Conservation (phyloP, 2,329 filamentous ascomycete species). For the Botrytis sinoallii region DNA sequence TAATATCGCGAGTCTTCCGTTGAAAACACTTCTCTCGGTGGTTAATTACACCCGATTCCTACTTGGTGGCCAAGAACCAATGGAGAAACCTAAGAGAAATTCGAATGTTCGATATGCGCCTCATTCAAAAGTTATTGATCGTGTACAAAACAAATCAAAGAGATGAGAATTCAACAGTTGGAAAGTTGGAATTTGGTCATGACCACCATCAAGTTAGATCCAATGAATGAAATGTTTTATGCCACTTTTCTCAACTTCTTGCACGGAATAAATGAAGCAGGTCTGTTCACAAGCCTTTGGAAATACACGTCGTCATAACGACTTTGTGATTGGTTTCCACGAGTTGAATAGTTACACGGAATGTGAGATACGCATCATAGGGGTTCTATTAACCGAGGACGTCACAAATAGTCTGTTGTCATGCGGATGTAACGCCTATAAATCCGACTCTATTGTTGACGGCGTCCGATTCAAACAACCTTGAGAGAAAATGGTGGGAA, state of each 20-base stretch:
- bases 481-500: background rate
- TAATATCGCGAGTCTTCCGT: constrained; percentile 29
- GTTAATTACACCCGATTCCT: constrained; percentile 28
- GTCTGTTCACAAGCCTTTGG: background rate
- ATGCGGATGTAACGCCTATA: constrained; percentile 2
- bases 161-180: constrained; percentile 21
- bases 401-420: background rate
- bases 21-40: constrained; percentile 27
- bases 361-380: constrained; percentile 3
- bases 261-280: background rate
- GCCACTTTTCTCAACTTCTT: constrained; percentile 3
- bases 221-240: constrained; percentile 3
- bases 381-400: background rate
- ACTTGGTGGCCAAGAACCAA: constrained; percentile 20
- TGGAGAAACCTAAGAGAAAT: constrained; percentile 22
- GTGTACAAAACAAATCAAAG: constrained; percentile 25
- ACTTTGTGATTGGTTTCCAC: background rate
- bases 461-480: constrained; percentile 1
- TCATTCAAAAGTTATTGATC: constrained; percentile 19
- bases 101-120: constrained; percentile 27
- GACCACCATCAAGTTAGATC: background rate
- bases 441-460: constrained; percentile 17
- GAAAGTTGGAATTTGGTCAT: constrained; percentile 11
- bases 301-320: background rate
- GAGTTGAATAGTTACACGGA: background rate